Conservation (phyloP, 202 grass and related monocot genomes). For the Setaria italica region DNA sequence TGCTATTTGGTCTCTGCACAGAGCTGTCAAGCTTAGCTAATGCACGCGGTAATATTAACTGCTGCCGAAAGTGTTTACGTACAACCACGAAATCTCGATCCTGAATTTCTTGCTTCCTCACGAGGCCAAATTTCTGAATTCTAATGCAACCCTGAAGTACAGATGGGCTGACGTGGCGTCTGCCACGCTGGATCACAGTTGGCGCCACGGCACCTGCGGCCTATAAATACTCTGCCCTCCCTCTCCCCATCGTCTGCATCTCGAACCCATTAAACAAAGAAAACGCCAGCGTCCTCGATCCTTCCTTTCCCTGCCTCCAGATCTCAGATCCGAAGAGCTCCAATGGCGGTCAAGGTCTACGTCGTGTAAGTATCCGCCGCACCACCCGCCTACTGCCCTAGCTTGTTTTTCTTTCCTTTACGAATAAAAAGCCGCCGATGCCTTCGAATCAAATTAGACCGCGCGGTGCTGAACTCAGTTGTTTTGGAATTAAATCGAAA, state of each 20-base stretch:
- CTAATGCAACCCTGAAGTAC: background rate
- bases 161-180: background rate
- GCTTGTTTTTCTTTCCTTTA: background rate
- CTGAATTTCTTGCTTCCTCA: background rate
- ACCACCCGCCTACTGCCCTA: background rate
- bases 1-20: too few species aligned
- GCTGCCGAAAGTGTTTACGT: background rate
- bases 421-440: background rate
- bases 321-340: slow-evolving; percentile 55
- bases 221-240: slow-evolving; percentile 39
- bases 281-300: background rate
- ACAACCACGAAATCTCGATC: background rate
- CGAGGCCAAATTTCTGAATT: background rate
- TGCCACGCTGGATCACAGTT: background rate
- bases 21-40: background rate
- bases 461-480: background rate
- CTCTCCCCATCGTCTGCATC: background rate
- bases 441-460: background rate
- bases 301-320: slow-evolving; percentile 7
- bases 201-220: background rate
- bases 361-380: slow-evolving; percentile 71
- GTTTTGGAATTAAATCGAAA: background rate
- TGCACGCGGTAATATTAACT: background rate
- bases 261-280: slow-evolving; percentile 50
- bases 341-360: slow-evolving; percentile 90